These are phyloP conservation scores for Ajuga reptans DNA, from an alignment of 305 asterid species.

Conservation along the genomic window DNA sequence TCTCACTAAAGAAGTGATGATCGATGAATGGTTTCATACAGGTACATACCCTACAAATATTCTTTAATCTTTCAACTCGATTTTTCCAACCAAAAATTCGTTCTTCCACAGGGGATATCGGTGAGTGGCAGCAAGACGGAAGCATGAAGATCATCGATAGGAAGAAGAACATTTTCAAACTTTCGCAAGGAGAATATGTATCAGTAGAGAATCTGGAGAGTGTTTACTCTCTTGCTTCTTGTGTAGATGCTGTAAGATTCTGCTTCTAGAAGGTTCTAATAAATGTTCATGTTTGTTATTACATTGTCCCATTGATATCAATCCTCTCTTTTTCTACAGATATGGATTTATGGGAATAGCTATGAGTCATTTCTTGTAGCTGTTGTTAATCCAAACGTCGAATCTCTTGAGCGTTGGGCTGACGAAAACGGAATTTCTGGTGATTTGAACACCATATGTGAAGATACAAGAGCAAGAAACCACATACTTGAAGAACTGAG, in stretches of 20 bases:
- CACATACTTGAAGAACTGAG: conserved; percentile 48
- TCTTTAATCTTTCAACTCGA: neutral
- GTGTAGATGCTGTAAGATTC: conserved; percentile 48
- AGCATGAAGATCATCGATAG: conserved; percentile 85
- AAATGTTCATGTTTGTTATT: neutral
- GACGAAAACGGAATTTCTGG: conserved; percentile 40
- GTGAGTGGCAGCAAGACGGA: conserved; percentile 79
- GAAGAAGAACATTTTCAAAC: conserved; percentile 84
- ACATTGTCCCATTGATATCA: neutral
- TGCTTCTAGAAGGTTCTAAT: neutral
- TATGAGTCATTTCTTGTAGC: conserved; percentile 75
- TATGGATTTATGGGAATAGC: conserved; percentile 80
- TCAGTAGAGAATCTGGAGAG: conserved; percentile 73
- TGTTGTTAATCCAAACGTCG: conserved; percentile 64
- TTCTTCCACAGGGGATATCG: conserved; percentile 53
- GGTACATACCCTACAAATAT: conserved; percentile 26
- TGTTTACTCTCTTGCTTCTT: conserved; percentile 46
- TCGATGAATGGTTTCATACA: conserved; percentile 80
- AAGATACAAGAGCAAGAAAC: conserved; percentile 40
- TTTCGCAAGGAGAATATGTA: conserved; percentile 83
- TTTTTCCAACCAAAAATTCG: neutral
- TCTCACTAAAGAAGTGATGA: conserved; percentile 65
- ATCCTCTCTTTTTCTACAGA: conserved; percentile 28
- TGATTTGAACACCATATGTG: conserved; percentile 43
- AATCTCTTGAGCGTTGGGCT: conserved; percentile 52